Evolutionary conservation across 1,284 basidiomycete species (phyloP), one percentile per base, ranked within the genome.

Genomic region (Tylopilus sp.): DNA sequence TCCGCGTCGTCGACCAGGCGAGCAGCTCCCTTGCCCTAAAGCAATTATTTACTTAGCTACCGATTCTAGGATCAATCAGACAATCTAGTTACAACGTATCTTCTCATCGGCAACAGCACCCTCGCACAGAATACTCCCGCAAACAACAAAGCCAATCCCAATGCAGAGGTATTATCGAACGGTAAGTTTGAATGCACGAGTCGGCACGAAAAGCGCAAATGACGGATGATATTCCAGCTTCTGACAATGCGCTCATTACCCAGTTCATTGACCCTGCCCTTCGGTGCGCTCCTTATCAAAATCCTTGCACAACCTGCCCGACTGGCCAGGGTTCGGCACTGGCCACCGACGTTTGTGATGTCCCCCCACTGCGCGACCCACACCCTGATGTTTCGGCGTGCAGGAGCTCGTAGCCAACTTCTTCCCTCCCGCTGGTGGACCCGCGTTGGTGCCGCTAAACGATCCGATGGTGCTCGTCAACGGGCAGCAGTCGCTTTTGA

Each of bases 391-490:
- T n/a, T 36, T 26, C 4, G 18, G 25, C 28, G 44, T 26, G 9
- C 38, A 65, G 59, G 59, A 61, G 42, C 59, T 61, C 34, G 11
- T 52, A 5, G 60, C 60, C 12, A 44, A 41, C 28, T 63, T 54
- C 31, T 63, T 57, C 45, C 63, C 63, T n/a, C 59, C 63, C 3
- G 59, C 43, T 28, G 31, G 59, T 44, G 63, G 53, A 25, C 58
- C 59, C 15, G 59, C 59, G 4, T 37, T 61, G 34, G 46, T 65
- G 7, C 60, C 59, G 11, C 35, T 61, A 30, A 61, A 59, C 15
- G 53, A 61, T 23, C 60, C 63, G 28, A 63, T 65, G 59, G 59
- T 59, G 6, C 52, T 63, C 10, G 51, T 61, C 29, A 48, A 61
- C 12, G 63, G 56, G 23, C 51, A 65, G 30, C 49, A 36, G 23